phyloP scores from a whole-genome alignment of 805 yeast genomes.

The Candida silvatica region DNA sequence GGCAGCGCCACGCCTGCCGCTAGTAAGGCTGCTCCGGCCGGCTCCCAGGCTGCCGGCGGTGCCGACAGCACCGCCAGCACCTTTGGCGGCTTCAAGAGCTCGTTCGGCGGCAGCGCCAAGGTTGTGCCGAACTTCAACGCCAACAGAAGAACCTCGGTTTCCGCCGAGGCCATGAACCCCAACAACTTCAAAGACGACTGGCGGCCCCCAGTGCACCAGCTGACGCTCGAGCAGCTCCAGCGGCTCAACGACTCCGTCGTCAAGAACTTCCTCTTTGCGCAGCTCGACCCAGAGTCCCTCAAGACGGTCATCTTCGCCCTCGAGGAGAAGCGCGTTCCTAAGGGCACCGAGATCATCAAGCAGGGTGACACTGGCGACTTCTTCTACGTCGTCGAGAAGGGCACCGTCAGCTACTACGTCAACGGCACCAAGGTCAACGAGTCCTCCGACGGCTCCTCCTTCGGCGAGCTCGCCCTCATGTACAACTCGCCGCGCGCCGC shows the following conservation, averaged over 20 bases:
- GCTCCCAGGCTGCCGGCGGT: not conserved
- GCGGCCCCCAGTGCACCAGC: constrained; percentile 64
- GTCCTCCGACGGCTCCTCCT: constrained; percentile 80
- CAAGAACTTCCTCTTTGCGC: constrained; percentile 77
- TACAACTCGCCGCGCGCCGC: constrained; percentile 98
- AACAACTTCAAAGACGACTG: constrained; percentile 61
- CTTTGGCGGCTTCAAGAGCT: constrained; percentile 6
- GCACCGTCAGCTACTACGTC: constrained; percentile 74
- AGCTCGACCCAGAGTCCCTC: constrained; percentile 70
- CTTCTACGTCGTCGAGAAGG: constrained; percentile 80
- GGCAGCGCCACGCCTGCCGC: not conserved
- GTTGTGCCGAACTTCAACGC: constrained; percentile 34
- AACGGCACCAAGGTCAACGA: constrained; percentile 63
- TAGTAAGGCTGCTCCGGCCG: not conserved
- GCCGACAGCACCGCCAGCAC: not conserved
- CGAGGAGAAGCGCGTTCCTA: constrained; percentile 54
- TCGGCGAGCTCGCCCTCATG: constrained; percentile 96
- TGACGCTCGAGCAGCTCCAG: constrained; percentile 52
- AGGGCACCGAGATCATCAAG: constrained; percentile 59
- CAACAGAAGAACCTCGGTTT: constrained; percentile 80
- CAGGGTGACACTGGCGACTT: constrained; percentile 96
- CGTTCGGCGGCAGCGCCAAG: constrained; percentile 17
- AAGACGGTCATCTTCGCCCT: constrained; percentile 78
- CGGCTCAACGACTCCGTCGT: constrained; percentile 66
- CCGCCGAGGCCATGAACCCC: constrained; percentile 83